Evolutionary conservation across 495 filamentous ascomycete genomes (phyloP), one percentile per base, ranked within the genome.

Genomic region (Amniculicola lignicola): DNA sequence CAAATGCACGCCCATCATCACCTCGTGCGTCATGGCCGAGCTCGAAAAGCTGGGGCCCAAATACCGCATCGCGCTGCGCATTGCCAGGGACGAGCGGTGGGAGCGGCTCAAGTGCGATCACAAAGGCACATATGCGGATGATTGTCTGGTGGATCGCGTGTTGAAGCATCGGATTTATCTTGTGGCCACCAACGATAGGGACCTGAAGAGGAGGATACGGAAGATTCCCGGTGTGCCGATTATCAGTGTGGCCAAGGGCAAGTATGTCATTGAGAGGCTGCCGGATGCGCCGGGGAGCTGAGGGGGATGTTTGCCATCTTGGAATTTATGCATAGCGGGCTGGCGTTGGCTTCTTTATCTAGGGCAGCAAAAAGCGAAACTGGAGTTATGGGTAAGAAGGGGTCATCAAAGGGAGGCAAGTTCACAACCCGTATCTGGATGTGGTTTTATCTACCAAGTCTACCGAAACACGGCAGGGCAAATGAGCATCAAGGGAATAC

Each of bases 41-140:
- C 73, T 98, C 50, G 90, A 98, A 66, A 96, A 96, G 67, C 78
- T 98, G 7, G 93, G 93, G 1, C 81, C 81, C 18, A 88, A 89
- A 67, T 98, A 95, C 74, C 75, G 92, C 11, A 84, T 97, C 51
- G 93, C 93, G 0, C 66, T 97, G 51, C 80, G 89, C 53, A 88
- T 95, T 43, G 93, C 94, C n/a, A 81, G 90, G 52, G 94, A 98
- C 66, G 89, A 94, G 64, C 72, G 93, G 47, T 96, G 89, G 75
- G 84, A 91, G 65, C 73, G 91, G 43, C 65, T 96, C 28, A 78
- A 82, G 59, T 97, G 92, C 67, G 86, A 89, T 63, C 92, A 96
- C 71, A 86, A 87, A 70, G 91, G 91, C 10, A 84, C 84, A 1
- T 96, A 95, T 76, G 90, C 90, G n/a, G 90, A 95, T 77, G 90